A percentile compares a stretch with the other conserved stretches of the same genome.
Conservation (phyloP, 495 filamentous ascomycete genomes). For the Lepraria neglecta region DNA sequence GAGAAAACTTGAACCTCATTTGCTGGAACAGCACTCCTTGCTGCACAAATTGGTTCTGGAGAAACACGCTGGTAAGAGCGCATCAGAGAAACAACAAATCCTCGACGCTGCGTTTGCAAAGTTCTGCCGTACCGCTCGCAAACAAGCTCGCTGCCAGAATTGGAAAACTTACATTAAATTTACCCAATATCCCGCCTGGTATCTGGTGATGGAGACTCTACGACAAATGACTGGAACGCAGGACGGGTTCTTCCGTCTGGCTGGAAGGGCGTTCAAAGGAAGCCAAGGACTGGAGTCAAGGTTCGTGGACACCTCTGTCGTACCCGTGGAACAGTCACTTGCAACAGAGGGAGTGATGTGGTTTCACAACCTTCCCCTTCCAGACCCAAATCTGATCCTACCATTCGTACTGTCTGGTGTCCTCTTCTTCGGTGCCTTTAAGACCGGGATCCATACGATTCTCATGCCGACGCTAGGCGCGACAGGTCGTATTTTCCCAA, state of each 20-base stretch:
- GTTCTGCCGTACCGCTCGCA: not conserved
- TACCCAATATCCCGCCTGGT: constrained; percentile 60
- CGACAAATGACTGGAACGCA: constrained; percentile 56
- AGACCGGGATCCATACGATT: too few species aligned
- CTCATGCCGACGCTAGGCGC: too few species aligned
- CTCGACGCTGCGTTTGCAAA: constrained; percentile 11
- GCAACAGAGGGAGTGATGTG: constrained; percentile 68
- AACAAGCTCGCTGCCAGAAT: constrained; percentile 36
- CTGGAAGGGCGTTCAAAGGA: constrained; percentile 19
- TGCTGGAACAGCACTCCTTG: constrained; percentile 42
- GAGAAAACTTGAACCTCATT: constrained; percentile 43
- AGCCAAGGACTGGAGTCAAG: not conserved
- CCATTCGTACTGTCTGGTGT: constrained; percentile 51
- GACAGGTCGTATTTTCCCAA: constrained; percentile 35
- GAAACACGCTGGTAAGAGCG: constrained; percentile 17
- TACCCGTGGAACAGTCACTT: constrained; percentile 49
- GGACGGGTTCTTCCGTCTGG: constrained; percentile 46
- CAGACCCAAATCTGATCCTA: constrained; percentile 64
- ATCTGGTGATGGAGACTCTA: constrained; percentile 60
- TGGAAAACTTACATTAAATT: constrained; percentile 45
- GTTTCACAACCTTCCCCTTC: constrained; percentile 67
- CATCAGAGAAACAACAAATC: constrained; percentile 26
- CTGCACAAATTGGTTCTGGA: constrained; percentile 29
- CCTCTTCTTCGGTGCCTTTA: constrained; percentile 31
- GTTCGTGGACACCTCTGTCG: constrained; percentile 22